These are phyloP conservation scores for Wickerhamiella allomyrinae DNA, from an alignment of 805 yeast species.

Conservation along the genomic window DNA sequence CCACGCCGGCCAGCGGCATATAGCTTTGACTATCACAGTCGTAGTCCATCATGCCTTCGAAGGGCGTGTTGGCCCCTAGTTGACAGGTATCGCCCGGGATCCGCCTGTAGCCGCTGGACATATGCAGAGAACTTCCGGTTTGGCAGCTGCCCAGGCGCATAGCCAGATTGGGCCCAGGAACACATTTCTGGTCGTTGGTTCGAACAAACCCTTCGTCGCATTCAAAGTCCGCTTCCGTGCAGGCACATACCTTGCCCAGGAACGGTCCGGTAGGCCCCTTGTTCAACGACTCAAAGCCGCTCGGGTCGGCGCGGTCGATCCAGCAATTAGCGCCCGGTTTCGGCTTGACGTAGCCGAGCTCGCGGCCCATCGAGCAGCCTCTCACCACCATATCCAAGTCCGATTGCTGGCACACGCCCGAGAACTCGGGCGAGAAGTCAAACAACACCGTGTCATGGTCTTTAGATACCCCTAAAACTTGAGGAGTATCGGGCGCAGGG, in stretches of 20 bases:
- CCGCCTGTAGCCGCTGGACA: conserved; percentile 72
- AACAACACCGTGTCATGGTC: neutral
- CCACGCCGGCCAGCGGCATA: neutral
- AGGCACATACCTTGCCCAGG: conserved; percentile 24
- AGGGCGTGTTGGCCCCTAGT: conserved; percentile 42
- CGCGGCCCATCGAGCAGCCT: neutral
- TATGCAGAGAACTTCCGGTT: neutral
- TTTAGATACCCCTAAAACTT: neutral
- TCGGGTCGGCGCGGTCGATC: neutral
- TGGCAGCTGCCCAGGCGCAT: neutral
- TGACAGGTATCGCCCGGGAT: conserved; percentile 71
- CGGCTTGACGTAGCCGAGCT: neutral
- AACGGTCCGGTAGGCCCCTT: neutral
- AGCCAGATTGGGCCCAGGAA: neutral
- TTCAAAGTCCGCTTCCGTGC: neutral
- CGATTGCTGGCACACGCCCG: neutral
- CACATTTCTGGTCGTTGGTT: neutral
- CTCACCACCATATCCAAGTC: neutral
- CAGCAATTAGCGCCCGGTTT: neutral
- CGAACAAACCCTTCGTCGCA: conserved; percentile 4
- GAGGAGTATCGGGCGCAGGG: neutral
- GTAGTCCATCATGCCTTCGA: neutral
- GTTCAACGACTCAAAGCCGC: neutral
- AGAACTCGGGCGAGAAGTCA: neutral
- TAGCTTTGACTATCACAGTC: neutral